Base-by-base conservation (phyloP, 2,329 filamentous ascomycete genomes). In the Aspergillus amoenus region DNA sequence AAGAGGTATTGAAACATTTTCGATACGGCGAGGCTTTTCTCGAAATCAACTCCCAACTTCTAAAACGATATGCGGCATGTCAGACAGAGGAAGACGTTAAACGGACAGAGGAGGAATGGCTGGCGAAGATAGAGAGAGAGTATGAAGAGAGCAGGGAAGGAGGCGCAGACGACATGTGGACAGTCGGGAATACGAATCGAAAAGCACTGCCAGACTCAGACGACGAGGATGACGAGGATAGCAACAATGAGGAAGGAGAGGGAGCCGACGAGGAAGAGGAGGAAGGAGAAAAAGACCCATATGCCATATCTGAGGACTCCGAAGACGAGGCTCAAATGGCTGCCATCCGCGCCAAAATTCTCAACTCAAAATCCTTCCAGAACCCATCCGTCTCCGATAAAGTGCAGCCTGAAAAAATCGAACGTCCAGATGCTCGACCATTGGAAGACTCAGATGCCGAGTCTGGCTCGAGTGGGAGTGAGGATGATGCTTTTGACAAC, bases 321-420 rank as follows among this genome's bases (percentile, higher is more conserved):
- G 90, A 90, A 56, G 88, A 96, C 56, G 91, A 95, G 66, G 89
- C 90, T 52, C 88, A 92, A 70, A 97, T 97, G 93, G 93, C 91
- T 37, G 93, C 96, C 68, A 88, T 99, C 52, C 85, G 94, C 48
- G 86, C 89, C 54, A 90, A 91, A 66, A 91, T 97, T n/a, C 83
- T 99, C 2, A 89, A 88, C 6, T 96, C 93, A 6, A 97, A 93
- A 70, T 86, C 92, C 0, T 99, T 99, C 68, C 79, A 88, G 42
- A 90, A 90, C 63, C 71, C 74, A 15, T 64, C 68, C 17, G 60
- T 64, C 22, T 76, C 82, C 9, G 59, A 76, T 61, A 87, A 87
- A 64, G 82, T 82, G 56, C 69, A 71, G 32, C 85, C 83, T 0
- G 82, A 87, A 66, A 84, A 81, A n/a, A 87, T 91, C 59, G 73